A percentile compares a stretch with the other conserved stretches of the same genome.
Evolutionary conservation across 495 filamentous ascomycete genomes (phyloP).

Genomic region (Rostrohypoxylon terebratum): DNA sequence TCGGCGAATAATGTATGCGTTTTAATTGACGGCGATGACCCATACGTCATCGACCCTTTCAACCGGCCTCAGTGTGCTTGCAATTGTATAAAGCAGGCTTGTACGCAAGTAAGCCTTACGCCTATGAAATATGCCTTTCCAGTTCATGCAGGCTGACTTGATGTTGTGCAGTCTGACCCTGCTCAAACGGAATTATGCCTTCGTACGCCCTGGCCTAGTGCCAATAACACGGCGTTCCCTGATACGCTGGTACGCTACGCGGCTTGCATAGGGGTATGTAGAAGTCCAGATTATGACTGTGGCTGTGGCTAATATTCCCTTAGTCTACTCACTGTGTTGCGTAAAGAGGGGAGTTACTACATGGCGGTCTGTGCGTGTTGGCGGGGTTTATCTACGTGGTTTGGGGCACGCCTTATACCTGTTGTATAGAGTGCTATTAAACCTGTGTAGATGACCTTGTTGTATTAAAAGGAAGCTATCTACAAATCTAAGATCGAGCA

Average conservation of each 20-base stretch:
- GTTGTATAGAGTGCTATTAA: too few relatives aligned
- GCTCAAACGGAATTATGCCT: slow-evolving; percentile 37
- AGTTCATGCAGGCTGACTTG: not conserved
- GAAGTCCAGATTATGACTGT: not conserved
- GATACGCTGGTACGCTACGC: slow-evolving; percentile 26
- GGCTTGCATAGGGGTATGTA: slow-evolving; percentile 33
- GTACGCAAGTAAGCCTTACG: slow-evolving; percentile 23
- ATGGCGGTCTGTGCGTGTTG: too few relatives aligned
- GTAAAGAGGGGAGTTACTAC: not conserved
- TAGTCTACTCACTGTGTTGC: slow-evolving; percentile 32
- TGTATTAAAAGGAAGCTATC: too few relatives aligned
- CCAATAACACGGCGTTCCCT: slow-evolving; percentile 24
- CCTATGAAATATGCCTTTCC: not conserved
- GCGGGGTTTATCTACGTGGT: too few relatives aligned
- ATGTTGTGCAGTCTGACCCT: slow-evolving; percentile 25
- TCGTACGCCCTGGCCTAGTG: slow-evolving; percentile 28
- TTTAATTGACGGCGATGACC: slow-evolving; percentile 33
- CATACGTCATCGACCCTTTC: slow-evolving; percentile 35
- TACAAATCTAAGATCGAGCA: too few relatives aligned
- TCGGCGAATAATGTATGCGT: slow-evolving; percentile 22
- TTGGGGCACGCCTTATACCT: too few relatives aligned
- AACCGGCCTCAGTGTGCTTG: slow-evolving; percentile 38
- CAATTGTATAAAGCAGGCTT: slow-evolving; percentile 31
- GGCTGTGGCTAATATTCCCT: not conserved
- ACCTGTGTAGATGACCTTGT: too few relatives aligned